phyloP scores from a whole-genome alignment of 208 protist genomes.

The Spongospora subterranea region DNA sequence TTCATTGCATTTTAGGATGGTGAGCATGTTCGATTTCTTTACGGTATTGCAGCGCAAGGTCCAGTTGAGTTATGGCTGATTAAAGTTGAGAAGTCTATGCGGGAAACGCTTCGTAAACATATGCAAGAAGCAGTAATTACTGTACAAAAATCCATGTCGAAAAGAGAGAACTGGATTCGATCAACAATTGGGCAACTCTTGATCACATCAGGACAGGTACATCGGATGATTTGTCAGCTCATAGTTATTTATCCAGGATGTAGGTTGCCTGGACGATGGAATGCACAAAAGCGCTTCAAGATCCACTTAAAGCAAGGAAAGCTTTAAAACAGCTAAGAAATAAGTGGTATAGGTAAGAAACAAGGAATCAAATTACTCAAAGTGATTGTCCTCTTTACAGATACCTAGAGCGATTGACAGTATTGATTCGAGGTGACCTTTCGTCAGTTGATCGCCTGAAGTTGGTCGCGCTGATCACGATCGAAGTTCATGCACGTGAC shows the following conservation, averaged over 20 bases:
- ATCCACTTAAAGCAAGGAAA: slow-evolving; percentile 84
- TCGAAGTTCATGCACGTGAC: slow-evolving; percentile 97
- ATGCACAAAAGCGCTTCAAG: slow-evolving; percentile 84
- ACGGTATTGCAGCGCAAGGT: slow-evolving; percentile 55
- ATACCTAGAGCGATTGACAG: slow-evolving; percentile 79
- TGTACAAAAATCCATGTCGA: slow-evolving; percentile 82
- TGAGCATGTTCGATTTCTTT: slow-evolving; percentile 88
- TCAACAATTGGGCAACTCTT: slow-evolving; percentile 72
- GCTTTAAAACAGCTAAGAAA: slow-evolving; percentile 85
- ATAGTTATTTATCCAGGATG: background rate
- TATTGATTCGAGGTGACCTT: slow-evolving; percentile 89
- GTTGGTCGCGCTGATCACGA: slow-evolving; percentile 93
- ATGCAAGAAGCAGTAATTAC: slow-evolving; percentile 76
- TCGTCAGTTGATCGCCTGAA: slow-evolving; percentile 89
- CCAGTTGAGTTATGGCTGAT: slow-evolving; percentile 97
- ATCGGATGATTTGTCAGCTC: background rate
- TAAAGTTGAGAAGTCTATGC: slow-evolving; percentile 90
- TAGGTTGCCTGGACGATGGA: slow-evolving; percentile 92
- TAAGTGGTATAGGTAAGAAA: slow-evolving; percentile 2
- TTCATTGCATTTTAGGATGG: slow-evolving; percentile 75
- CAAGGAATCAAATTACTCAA: background rate
- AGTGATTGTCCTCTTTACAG: background rate
- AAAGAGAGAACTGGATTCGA: slow-evolving; percentile 72
- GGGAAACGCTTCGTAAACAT: slow-evolving; percentile 80
- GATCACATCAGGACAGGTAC: slow-evolving; percentile 86